Evolutionary conservation across 306 rosid species (phyloP).

Genomic region (Casuarina equisetifolia): DNA sequence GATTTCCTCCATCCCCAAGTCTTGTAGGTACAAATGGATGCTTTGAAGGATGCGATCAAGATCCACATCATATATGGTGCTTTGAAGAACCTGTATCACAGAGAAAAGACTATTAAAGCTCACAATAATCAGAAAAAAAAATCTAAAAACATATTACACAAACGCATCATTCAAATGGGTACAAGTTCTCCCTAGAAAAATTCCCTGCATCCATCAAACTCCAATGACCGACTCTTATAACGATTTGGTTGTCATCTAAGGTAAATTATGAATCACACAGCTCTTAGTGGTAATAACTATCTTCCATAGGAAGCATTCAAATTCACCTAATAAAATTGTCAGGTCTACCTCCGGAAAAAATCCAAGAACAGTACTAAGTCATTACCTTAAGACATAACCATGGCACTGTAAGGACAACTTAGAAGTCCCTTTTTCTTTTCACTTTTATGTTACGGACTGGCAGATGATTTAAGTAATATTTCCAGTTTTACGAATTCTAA

Average conservation of each 20-base stretch:
- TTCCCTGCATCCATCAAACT: neutral
- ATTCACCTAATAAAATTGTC: neutral
- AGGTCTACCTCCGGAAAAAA: neutral
- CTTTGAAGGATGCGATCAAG: slow-evolving; percentile 96
- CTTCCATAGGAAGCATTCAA: neutral
- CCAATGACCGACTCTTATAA: neutral
- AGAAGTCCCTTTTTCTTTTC: too few species aligned
- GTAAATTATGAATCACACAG: neutral
- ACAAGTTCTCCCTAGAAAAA: neutral
- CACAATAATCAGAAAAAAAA: neutral
- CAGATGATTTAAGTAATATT: neutral
- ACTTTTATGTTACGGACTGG: too few species aligned
- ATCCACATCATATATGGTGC: slow-evolving; percentile 92
- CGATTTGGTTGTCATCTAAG: neutral
- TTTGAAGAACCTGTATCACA: slow-evolving; percentile 83
- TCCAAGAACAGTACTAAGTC: neutral
- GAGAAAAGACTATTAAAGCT: too few species aligned
- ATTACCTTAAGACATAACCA: neutral
- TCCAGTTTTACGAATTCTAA: neutral
- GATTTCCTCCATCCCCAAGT: slow-evolving; percentile 99
- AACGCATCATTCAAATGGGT: neutral
- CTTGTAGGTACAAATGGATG: slow-evolving; percentile 94
- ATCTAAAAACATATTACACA: neutral
- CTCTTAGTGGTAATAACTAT: neutral
- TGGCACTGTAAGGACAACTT: neutral